phyloP scores from a whole-genome alignment of 805 yeast species.

The Wickerhamomyces ciferrii region DNA sequence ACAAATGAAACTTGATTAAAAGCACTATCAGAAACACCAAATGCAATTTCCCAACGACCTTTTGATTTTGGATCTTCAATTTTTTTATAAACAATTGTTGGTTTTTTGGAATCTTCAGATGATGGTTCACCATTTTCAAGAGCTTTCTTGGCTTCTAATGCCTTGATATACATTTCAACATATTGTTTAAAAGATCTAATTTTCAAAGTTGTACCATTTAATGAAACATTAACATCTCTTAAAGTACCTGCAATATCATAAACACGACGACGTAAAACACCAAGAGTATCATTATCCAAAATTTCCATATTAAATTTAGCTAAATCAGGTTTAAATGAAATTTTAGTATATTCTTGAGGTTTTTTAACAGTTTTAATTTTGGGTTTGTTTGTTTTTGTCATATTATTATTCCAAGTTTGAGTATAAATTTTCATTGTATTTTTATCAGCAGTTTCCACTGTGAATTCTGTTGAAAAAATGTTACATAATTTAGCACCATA shows the following conservation, averaged over 20 bases:
- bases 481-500: slow-evolving; percentile 97
- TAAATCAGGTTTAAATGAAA: slow-evolving; percentile 86
- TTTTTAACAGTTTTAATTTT: slow-evolving; percentile 47
- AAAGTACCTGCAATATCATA: slow-evolving; percentile 95
- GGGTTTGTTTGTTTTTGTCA: slow-evolving; percentile 75
- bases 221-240: slow-evolving; percentile 67
- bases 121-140: slow-evolving; percentile 22
- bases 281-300: slow-evolving; percentile 75
- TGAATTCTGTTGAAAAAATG: slow-evolving; percentile 85
- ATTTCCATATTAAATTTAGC: slow-evolving; percentile 78
- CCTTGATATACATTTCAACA: slow-evolving; percentile 82
- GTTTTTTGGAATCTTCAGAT: slow-evolving; percentile 35
- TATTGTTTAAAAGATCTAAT: slow-evolving; percentile 78
- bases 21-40: slow-evolving; percentile 84
- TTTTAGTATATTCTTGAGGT: slow-evolving; percentile 75
- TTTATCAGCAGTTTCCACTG: slow-evolving; percentile 84
- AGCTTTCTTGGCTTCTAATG: slow-evolving; percentile 45
- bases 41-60: slow-evolving; percentile 89
- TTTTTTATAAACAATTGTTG: slow-evolving; percentile 72
- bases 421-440: slow-evolving; percentile 54
- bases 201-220: slow-evolving; percentile 69
- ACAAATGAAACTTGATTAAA: slow-evolving; percentile 96
- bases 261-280: slow-evolving; percentile 88
- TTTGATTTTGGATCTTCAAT: slow-evolving; percentile 46
- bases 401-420: slow-evolving; percentile 86